Base-by-base conservation (phyloP, 2,329 filamentous ascomycete species). In the Neopestalotiopsis sp. region DNA sequence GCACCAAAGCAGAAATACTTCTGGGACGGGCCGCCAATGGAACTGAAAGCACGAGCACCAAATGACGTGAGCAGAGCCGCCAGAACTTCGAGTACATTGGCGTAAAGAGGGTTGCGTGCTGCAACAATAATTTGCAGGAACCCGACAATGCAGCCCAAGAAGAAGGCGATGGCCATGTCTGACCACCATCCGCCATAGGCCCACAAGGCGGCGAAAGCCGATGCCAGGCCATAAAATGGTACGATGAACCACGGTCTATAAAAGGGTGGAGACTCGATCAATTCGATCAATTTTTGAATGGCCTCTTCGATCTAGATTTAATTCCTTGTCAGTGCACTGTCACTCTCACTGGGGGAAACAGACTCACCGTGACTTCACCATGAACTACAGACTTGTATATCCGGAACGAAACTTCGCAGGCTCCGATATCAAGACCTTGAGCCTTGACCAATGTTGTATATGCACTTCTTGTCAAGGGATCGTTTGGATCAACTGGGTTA, bases 111-210 rank as follows among this genome's bases (percentile, higher is more conserved):
- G 13, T 91, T 94, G 42, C 83, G 86, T 3, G 92, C 90, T 0
- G 91, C 89, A 2, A 94, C 83, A 57, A 93, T 87, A 14, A 94
- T 84, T 75, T 94, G 91, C 57, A 95, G 81, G 71, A 90, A 81
- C 0, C 92, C 92, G 1, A 95, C 85, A 7, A 93, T 81, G 72
- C 87, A 91, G 1, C 93, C 93, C 1, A 95, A 85, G 24, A 91
- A 70, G 77, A 94, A 95, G 30, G 87, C 86, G 49, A 94, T 86
- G 0, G 92, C 92, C 57, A 94, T 82, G 75, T 95, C 93, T 72
- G 94, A 90, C 1, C 89, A 83, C 13, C 92, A 86, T 4, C 90
- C 92, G 70, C 87, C 83, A 76, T 94, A 95, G 0, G 92, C 92
- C 75, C 94, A 95, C 0, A 92, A 92, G 0, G 90, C 92, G 7